These are phyloP conservation scores for Rhizopogon sp. DNA, from an alignment of 768 basidiomycete genomes.

Conservation along the genomic window DNA sequence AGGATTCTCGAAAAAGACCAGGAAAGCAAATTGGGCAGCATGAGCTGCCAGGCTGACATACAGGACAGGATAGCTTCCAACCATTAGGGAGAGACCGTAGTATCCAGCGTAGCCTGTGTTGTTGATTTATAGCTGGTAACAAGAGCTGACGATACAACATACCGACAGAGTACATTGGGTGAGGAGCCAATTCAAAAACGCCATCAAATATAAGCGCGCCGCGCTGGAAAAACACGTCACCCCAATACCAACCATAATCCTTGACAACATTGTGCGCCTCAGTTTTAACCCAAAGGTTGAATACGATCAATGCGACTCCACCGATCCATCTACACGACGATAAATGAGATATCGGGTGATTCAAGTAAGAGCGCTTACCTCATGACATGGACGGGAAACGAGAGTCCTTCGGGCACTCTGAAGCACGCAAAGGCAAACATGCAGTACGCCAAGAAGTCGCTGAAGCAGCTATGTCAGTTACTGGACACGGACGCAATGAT, in stretches of 20 bases:
- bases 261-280: constrained; percentile 98
- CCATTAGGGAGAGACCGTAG: constrained; percentile 90
- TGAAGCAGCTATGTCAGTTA: constrained; percentile 25
- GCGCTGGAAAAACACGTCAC: constrained; percentile 89
- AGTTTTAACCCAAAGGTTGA: constrained; percentile 98
- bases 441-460: constrained; percentile 92
- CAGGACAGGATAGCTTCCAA: constrained; percentile 84
- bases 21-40: constrained; percentile 93
- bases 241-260: constrained; percentile 99
- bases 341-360: constrained; percentile 3
- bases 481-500: background rate
- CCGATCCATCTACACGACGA: constrained; percentile 67
- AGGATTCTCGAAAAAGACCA: constrained; percentile 95
- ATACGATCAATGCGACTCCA: constrained; percentile 79
- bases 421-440: constrained; percentile 95
- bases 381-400: constrained; percentile 67
- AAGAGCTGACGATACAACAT: constrained; percentile 11
- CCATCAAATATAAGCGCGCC: constrained; percentile 94
- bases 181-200: constrained; percentile 90
- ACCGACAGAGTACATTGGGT: constrained; percentile 95
- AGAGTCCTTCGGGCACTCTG: constrained; percentile 77
- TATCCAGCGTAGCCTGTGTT: constrained; percentile 87
- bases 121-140: background rate
- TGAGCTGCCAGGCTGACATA: constrained; percentile 94
- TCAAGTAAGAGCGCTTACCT: constrained; percentile 42